Base-by-base conservation (phyloP, 192 early-diverging fungal species). In the Coemansia sp. region DNA sequence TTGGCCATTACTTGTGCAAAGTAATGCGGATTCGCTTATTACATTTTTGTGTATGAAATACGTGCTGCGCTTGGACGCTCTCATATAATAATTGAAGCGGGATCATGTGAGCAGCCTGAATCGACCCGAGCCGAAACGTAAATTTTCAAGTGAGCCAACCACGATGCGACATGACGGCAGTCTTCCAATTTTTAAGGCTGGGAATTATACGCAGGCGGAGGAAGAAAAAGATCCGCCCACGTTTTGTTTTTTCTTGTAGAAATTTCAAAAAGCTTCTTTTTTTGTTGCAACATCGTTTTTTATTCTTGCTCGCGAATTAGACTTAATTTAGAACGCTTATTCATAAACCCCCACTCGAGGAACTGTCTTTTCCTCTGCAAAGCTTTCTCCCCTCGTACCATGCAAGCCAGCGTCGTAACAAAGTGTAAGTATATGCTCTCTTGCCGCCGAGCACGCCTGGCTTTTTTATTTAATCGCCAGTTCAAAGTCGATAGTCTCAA, bases 351-450 rank as follows among this genome's bases (percentile, higher is more conserved):
- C 31, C 31, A 35, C 16, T 45, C 11, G 41, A 45, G 41, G 41
- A 45, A 45, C 16, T 6, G 14, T n/a, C 41, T 12, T 45, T 45
- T 45, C 41, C 41, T 45, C 41, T 45, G 11, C 41, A 45, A 45
- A 47, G 45, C 43, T 19, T n/a, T 29, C 43, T 62, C 47, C 53
- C 14, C 35, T n/a, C 53, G 26, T 39, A 26, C 6, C 35, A 57
- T 57, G 55, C 55, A 57, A 26, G 29, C 50, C 39, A 56, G 39
- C 62, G 52, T 52, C 54, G 25, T 14, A 19, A 25, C 53, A 56
- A 64, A 64, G 62, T 56, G 62, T 56, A 64, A 51, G 61, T 57
- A 57, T 35, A 35, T 35, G 31, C 31, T 35, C 29, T 31, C 31
- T 35, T 35, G 31, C 8, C 31, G 31, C 31, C 6, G 31, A 35